Conservation (phyloP, 257 asterid genomes). For the Linderniella brevidens region DNA sequence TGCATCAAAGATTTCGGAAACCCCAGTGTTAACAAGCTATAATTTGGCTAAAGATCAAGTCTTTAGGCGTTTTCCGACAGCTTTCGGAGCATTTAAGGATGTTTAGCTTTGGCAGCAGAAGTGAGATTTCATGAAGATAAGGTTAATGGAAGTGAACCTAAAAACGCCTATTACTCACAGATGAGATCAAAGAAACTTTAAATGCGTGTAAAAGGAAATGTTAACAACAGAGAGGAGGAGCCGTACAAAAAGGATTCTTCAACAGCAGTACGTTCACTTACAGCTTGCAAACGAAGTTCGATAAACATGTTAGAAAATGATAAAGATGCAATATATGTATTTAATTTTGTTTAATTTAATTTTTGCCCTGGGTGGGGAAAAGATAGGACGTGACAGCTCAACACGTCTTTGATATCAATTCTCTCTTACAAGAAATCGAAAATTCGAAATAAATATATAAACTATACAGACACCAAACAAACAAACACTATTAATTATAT, state of each 20-base stretch:
- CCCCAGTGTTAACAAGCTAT: no score
- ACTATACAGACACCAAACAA: conserved; percentile 2
- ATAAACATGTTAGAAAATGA: conserved; percentile 8
- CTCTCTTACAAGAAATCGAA: conserved; percentile 10
- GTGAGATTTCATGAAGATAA: no score
- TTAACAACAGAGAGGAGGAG: neutral
- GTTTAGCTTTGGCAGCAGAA: no score
- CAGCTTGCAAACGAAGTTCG: conserved; percentile 22
- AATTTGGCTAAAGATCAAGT: no score
- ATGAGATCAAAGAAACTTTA: neutral
- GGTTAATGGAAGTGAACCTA: no score
- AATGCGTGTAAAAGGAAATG: neutral
- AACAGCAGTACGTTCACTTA: conserved; percentile 12
- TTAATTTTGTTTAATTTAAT: no score
- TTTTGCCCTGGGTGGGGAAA: neutral
- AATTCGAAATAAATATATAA: conserved; percentile 12
- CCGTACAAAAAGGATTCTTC: conserved; percentile 9
- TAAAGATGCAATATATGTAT: conserved; percentile 4
- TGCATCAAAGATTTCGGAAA: no score
- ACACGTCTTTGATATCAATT: conserved; percentile 37
- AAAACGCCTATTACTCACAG: neutral
- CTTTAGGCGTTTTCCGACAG: no score
- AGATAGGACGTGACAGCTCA: conserved; percentile 32
- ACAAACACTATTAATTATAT: neutral
- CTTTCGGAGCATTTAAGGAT: no score